These are phyloP conservation scores for Aspergillus hiratsukae DNA, from an alignment of 2,329 filamentous ascomycete genomes.

Conservation along the genomic window DNA sequence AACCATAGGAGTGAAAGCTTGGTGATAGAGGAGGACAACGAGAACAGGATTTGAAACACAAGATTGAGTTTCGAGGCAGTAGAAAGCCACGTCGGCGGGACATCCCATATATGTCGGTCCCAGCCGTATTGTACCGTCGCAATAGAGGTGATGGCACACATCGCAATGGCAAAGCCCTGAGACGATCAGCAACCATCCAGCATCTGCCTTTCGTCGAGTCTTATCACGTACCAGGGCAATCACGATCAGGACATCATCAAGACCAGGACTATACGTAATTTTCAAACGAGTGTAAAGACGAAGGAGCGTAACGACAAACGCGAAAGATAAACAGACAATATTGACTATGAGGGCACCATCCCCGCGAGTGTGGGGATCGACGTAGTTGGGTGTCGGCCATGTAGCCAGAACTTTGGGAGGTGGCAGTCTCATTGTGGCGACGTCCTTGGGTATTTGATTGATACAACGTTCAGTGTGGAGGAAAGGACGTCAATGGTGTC, in stretches of 20 bases:
- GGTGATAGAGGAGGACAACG: slow-evolving; percentile 28
- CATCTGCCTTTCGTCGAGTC: neutral
- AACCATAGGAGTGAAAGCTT: slow-evolving; percentile 39
- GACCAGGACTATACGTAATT: slow-evolving; percentile 44
- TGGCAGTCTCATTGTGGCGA: slow-evolving; percentile 34
- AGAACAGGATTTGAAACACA: slow-evolving; percentile 35
- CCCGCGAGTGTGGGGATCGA: slow-evolving; percentile 43
- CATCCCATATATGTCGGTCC: slow-evolving; percentile 42
- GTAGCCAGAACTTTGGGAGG: slow-evolving; percentile 37
- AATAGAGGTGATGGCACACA: slow-evolving; percentile 30
- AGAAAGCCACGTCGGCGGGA: slow-evolving; percentile 25
- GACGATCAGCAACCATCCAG: neutral
- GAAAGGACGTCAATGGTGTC: neutral
- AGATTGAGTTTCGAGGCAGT: slow-evolving; percentile 35
- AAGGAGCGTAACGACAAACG: slow-evolving; percentile 38
- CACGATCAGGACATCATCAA: slow-evolving; percentile 46
- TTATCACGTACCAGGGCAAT: slow-evolving; percentile 34
- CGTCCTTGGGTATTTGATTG: neutral
- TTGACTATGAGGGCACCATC: slow-evolving; percentile 41
- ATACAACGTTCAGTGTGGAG: neutral
- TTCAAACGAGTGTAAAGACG: slow-evolving; percentile 45
- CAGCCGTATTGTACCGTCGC: slow-evolving; percentile 31
- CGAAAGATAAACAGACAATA: slow-evolving; percentile 36
- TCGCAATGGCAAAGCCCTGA: slow-evolving; percentile 32
- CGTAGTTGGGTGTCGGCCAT: slow-evolving; percentile 48